Percentiles rank a stretch among this genome's conserved stretches.
These are phyloP conservation scores for Penicillium verhagenii DNA, from an alignment of 495 filamentous ascomycete species.

Conservation along the genomic window DNA sequence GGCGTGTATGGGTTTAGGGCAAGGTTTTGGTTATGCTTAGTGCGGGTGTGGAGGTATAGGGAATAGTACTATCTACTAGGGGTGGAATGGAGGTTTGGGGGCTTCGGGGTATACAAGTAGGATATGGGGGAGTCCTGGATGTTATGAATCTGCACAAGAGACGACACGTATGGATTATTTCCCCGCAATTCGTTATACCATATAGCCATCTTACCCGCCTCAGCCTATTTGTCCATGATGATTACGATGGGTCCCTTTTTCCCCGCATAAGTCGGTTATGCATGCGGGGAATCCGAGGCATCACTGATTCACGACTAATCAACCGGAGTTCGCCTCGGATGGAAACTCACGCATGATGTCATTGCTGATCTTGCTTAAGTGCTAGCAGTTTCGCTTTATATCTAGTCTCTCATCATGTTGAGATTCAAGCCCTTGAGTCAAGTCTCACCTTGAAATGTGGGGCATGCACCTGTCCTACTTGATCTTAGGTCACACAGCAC, in stretches of 20 bases:
- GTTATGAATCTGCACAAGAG: too few species aligned
- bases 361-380: background rate
- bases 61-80: background rate
- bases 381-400: too few species aligned
- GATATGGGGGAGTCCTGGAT: background rate
- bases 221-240: background rate
- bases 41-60: background rate
- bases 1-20: too few species aligned
- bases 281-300: constrained; percentile 20
- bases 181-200: background rate
- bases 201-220: background rate
- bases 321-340: background rate
- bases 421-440: too few species aligned
- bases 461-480: too few species aligned
- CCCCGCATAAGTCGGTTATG: constrained; percentile 34
- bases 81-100: background rate
- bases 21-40: too few species aligned
- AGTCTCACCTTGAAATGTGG: too few species aligned
- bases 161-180: background rate
- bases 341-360: background rate
- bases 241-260: constrained; percentile 1
- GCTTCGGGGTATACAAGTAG: background rate
- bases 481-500: too few species aligned
- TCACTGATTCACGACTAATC: too few species aligned
- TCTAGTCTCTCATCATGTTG: too few species aligned